Evolutionary conservation across 164 flowering plant genomes (phyloP).

Genomic region (Magnolia sinica): DNA sequence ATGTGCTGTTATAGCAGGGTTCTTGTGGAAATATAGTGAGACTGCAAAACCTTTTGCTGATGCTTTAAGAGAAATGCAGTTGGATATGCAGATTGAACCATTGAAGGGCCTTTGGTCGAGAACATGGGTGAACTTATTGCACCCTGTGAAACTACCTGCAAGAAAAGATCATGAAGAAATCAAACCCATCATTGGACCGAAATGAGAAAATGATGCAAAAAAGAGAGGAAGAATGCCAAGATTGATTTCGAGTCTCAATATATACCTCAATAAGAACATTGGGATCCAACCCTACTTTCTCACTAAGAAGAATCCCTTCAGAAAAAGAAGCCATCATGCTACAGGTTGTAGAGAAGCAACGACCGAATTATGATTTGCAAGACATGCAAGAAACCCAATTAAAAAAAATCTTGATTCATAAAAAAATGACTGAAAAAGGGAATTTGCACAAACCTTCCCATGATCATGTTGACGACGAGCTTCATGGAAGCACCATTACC

Average conservation of each 20-base stretch:
- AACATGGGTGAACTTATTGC: slow-evolving; percentile 97
- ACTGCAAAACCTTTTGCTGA: slow-evolving; percentile 78
- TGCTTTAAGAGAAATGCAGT: slow-evolving; percentile 93
- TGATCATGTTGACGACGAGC: slow-evolving; percentile 94
- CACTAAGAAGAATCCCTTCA: slow-evolving; percentile 82
- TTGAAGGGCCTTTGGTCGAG: slow-evolving; percentile 81
- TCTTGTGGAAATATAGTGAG: background rate
- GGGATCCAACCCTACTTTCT: slow-evolving; percentile 88
- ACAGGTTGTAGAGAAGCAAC: slow-evolving; percentile 14
- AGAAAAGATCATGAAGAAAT: background rate
- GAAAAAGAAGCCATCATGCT: slow-evolving; percentile 99
- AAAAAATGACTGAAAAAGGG: background rate
- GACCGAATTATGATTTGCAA: background rate
- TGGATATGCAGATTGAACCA: slow-evolving; percentile 75
- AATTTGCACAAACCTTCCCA: slow-evolving; percentile 70
- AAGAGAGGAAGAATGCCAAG: background rate
- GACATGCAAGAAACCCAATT: background rate
- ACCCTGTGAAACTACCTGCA: slow-evolving; percentile 85
- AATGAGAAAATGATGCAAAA: background rate
- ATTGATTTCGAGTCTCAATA: background rate
- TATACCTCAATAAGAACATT: slow-evolving; percentile 69
- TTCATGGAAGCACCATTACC: slow-evolving; percentile 99
- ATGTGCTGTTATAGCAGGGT: background rate
- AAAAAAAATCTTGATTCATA: background rate
- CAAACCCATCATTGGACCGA: background rate